A percentile compares a stretch with the other conserved stretches of the same genome.
Evolutionary conservation across 2,329 filamentous ascomycete genomes (phyloP).

Genomic region (Trichothecium sympodiale): DNA sequence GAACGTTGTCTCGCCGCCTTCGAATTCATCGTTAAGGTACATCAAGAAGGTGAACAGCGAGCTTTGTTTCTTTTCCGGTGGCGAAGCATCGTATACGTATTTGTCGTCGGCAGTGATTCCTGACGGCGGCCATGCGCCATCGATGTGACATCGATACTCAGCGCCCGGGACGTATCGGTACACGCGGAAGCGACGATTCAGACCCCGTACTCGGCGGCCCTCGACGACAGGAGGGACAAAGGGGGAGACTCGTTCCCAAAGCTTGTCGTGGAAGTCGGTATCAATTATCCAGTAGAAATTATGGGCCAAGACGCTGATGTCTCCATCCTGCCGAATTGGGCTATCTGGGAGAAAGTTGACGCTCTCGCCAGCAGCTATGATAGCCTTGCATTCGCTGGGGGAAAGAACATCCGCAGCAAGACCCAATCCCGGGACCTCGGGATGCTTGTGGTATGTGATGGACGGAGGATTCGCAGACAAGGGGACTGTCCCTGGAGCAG

Average conservation of each 20-base stretch:
- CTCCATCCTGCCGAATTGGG: slow-evolving; percentile 53
- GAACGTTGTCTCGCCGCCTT: slow-evolving; percentile 61
- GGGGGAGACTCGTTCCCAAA: slow-evolving; percentile 49
- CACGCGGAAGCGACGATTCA: slow-evolving; percentile 60
- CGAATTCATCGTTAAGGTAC: slow-evolving; percentile 62
- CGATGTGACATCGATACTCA: slow-evolving; percentile 60
- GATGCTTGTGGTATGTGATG: slow-evolving; percentile 47
- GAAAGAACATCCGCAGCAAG: slow-evolving; percentile 51
- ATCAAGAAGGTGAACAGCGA: slow-evolving; percentile 60
- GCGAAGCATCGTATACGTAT: slow-evolving; percentile 59
- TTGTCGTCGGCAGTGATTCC: slow-evolving; percentile 45
- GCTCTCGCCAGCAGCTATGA: slow-evolving; percentile 55
- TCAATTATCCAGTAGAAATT: slow-evolving; percentile 68
- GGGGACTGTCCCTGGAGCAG: slow-evolving; percentile 42
- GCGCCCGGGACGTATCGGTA: slow-evolving; percentile 64
- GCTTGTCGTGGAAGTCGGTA: slow-evolving; percentile 45
- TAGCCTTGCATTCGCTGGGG: slow-evolving; percentile 49
- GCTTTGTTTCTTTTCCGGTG: slow-evolving; percentile 46
- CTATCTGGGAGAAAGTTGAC: slow-evolving; percentile 58
- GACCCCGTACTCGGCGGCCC: slow-evolving; percentile 46
- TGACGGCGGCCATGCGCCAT: slow-evolving; percentile 64
- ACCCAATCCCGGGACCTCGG: slow-evolving; percentile 49
- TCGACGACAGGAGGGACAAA: slow-evolving; percentile 45
- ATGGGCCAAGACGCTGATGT: slow-evolving; percentile 55
- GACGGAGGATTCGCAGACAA: slow-evolving; percentile 32